Conservation (phyloP, 108 stramenopile species). For the Cylindrotheca fusiformis region DNA sequence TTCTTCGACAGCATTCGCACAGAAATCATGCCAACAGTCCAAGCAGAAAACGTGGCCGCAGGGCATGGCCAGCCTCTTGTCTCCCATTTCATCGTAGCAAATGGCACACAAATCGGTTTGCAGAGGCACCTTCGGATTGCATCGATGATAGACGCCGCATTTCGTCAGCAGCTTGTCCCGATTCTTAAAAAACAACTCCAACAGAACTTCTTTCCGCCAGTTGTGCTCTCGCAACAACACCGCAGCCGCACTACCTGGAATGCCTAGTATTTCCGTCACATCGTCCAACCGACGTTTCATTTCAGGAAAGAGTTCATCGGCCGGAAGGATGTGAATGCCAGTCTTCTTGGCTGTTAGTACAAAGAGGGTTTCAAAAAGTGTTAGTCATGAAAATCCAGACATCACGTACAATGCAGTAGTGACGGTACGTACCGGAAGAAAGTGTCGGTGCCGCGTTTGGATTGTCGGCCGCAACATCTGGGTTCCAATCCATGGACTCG, state of each 20-base stretch:
- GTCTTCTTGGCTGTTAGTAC: slow-evolving; percentile 11
- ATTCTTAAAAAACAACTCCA: slow-evolving; percentile 79
- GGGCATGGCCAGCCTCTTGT: slow-evolving; percentile 79
- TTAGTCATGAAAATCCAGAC: background rate
- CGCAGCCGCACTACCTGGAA: slow-evolving; percentile 73
- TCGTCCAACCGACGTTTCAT: slow-evolving; percentile 70
- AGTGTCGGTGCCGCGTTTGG: slow-evolving; percentile 38
- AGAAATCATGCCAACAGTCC: slow-evolving; percentile 92
- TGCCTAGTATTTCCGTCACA: slow-evolving; percentile 79
- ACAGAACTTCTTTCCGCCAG: slow-evolving; percentile 92
- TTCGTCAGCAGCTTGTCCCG: slow-evolving; percentile 62
- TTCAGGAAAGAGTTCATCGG: slow-evolving; percentile 65
- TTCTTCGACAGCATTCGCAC: slow-evolving; percentile 76
- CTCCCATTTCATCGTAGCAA: slow-evolving; percentile 82
- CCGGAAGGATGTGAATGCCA: slow-evolving; percentile 69
- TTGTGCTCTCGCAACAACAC: slow-evolving; percentile 86
- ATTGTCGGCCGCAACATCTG: slow-evolving; percentile 19
- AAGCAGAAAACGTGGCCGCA: slow-evolving; percentile 95
- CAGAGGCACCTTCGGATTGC: slow-evolving; percentile 11
- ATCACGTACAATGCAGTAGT: background rate
- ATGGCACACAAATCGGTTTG: slow-evolving; percentile 66
- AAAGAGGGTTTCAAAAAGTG: background rate
- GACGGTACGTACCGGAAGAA: slow-evolving; percentile 11
- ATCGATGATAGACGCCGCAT: slow-evolving; percentile 70
- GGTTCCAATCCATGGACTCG: slow-evolving; percentile 26